Conservation (phyloP, 371 early-diverging fungal genomes). For the Modicella reniformis region DNA sequence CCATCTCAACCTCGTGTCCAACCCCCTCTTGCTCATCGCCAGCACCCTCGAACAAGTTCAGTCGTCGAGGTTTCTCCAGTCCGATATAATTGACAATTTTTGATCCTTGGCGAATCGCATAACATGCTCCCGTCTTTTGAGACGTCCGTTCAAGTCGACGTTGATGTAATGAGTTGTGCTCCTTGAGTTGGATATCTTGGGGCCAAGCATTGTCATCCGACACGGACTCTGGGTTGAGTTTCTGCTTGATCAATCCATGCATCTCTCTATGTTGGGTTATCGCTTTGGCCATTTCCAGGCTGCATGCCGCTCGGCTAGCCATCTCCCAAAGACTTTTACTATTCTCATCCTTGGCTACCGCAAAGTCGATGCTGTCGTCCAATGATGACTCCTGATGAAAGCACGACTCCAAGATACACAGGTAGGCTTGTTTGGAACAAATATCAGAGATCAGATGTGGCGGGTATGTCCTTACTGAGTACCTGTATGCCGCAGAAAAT, state of each 20-base stretch:
- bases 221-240: conserved; percentile 41
- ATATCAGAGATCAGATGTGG: conserved; percentile 38
- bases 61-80: conserved; percentile 40
- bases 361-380: not conserved
- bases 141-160: not conserved
- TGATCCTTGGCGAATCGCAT: not conserved
- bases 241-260: conserved; percentile 57
- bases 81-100: conserved; percentile 22
- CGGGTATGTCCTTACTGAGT: conserved; percentile 18
- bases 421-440: conserved; percentile 32
- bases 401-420: conserved; percentile 42
- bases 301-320: conserved; percentile 25
- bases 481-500: conserved; percentile 24
- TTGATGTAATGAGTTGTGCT: not conserved
- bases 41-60: conserved; percentile 16
- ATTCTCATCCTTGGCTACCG: not conserved
- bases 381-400: conserved; percentile 34
- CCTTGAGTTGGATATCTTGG: conserved; percentile 17
- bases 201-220: conserved; percentile 56
- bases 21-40: not conserved
- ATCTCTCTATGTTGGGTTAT: conserved; percentile 65
- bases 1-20: not conserved
- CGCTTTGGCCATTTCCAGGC: conserved; percentile 62
- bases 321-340: conserved; percentile 7
- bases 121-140: not conserved